Evolutionary conservation across 2,329 filamentous ascomycete species (phyloP), one percentile per base, ranked within the genome.

Genomic region (Fusarium haematococcum): DNA sequence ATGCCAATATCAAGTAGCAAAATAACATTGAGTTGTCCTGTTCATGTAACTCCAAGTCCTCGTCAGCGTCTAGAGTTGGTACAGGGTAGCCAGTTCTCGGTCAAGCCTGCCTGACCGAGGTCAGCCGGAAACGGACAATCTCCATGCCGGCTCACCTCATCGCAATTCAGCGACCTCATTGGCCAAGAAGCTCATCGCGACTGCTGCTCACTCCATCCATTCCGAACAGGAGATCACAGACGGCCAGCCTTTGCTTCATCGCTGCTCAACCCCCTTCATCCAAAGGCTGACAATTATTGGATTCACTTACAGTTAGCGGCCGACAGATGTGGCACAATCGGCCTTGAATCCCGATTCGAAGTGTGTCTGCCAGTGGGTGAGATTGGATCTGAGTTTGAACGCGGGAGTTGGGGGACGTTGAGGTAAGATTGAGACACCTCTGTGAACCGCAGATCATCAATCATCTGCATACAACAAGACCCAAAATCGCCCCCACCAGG

Each of bases 71-170:
- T 4, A 20, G 6, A 7, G 4, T 7, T 20, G 4, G 27, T 71
- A 59, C 37, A 77, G 73, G 71, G 75, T 76, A 76, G 23, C 14
- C 8, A 37, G 3, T 18, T 14, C 14, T 63, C 27, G 48, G 43
- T 35, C 50, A 57, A 43, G 48, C 20, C 20, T 10, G 8, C n/a
- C 6, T 18, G 33, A 67, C 62, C 23, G 25, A 52, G 58, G 58
- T 57, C 18, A 54, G 20, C 60, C 72, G 76, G 76, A 64, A 71
- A 61, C 76, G 76, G 76, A 77, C 69, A 78, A 78, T 78, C 70
- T 70, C 61, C 59, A 58, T 27, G 30, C 58, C 76, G 75, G 70
- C 62, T 61, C 45, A 11, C 32, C 64, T 61, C 27, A 37, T 10
- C 27, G 58, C 63, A 25, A 61, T 54, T 54, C 61, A 25, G 58